Percentiles rank a stretch among this genome's conserved stretches.
phyloP scores from a whole-genome alignment of 106 monocot species.

The Platanthera guangdongensis region DNA sequence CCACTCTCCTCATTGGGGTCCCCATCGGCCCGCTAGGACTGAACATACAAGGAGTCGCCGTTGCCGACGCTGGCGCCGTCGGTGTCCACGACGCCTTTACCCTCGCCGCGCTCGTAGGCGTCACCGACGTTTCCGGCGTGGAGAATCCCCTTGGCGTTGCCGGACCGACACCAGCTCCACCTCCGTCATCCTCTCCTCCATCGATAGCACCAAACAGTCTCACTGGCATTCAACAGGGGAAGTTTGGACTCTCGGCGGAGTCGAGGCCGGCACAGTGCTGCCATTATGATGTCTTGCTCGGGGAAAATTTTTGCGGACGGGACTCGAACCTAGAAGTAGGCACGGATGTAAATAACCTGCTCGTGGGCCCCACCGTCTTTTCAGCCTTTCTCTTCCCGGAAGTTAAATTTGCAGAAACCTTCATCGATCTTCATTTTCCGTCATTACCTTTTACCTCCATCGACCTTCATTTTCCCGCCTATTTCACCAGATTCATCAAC shows the following conservation, averaged over 20 bases:
- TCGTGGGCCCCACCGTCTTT: too few species aligned
- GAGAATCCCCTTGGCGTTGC: constrained; percentile 61
- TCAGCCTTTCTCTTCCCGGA: too few species aligned
- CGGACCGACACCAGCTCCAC: constrained; percentile 81
- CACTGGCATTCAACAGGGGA: neutral
- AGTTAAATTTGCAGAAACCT: too few species aligned
- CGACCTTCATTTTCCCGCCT: too few species aligned
- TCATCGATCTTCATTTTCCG: too few species aligned
- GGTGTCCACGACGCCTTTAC: constrained; percentile 46
- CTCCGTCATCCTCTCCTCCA: constrained; percentile 26
- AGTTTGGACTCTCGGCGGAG: neutral
- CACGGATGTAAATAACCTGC: too few species aligned
- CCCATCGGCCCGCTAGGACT: constrained; percentile 38
- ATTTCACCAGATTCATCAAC: too few species aligned
- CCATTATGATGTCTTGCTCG: constrained; percentile 3
- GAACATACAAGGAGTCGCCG: constrained; percentile 47
- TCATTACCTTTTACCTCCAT: too few species aligned
- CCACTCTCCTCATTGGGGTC: constrained; percentile 64
- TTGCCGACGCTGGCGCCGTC: constrained; percentile 18
- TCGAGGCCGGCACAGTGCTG: neutral
- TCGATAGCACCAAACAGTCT: neutral
- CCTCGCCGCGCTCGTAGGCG: constrained; percentile 6
- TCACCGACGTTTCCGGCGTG: constrained; percentile 47
- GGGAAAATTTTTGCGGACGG: too few species aligned
- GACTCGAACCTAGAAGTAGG: too few species aligned